phyloP scores from a whole-genome alignment of 345 rosid genomes.

The Salix koriyanagi region DNA sequence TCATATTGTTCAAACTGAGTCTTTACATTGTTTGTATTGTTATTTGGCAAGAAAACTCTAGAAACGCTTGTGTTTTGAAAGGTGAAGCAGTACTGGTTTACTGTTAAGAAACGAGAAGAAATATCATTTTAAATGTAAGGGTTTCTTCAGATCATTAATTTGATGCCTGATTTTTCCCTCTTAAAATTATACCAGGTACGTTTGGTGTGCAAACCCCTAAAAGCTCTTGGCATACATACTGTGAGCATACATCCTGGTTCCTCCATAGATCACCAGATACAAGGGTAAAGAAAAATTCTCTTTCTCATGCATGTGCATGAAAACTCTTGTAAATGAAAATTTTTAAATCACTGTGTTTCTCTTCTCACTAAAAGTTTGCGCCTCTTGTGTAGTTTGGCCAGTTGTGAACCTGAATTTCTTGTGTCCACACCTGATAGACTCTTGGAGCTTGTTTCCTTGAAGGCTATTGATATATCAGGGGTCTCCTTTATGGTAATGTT shows the following conservation, averaged over 20 bases:
- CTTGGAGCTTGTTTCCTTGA: conserved; percentile 63
- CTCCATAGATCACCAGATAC: conserved; percentile 69
- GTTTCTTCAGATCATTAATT: not conserved
- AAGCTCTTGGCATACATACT: conserved; percentile 75
- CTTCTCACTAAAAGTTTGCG: not conserved
- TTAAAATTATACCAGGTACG: conserved; percentile 52
- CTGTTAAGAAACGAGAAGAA: not conserved
- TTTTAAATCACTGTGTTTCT: not conserved
- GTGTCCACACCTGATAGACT: conserved; percentile 87
- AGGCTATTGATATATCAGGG: conserved; percentile 65
- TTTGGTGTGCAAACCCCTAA: conserved; percentile 70
- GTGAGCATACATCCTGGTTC: conserved; percentile 82
- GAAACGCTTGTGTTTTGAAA: not conserved
- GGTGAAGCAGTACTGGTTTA: not conserved
- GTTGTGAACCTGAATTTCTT: conserved; percentile 86
- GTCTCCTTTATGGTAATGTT: conserved; percentile 71
- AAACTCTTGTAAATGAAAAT: not conserved
- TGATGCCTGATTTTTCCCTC: not conserved
- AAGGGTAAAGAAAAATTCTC: conserved; percentile 45
- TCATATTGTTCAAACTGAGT: not conserved
- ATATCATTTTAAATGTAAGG: not conserved
- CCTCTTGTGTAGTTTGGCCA: conserved; percentile 50
- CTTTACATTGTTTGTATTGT: no score
- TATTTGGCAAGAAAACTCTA: no score
- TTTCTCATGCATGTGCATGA: not conserved